phyloP scores from a whole-genome alignment of 2,329 filamentous ascomycete species.

The Fusarium sulawesiense region DNA sequence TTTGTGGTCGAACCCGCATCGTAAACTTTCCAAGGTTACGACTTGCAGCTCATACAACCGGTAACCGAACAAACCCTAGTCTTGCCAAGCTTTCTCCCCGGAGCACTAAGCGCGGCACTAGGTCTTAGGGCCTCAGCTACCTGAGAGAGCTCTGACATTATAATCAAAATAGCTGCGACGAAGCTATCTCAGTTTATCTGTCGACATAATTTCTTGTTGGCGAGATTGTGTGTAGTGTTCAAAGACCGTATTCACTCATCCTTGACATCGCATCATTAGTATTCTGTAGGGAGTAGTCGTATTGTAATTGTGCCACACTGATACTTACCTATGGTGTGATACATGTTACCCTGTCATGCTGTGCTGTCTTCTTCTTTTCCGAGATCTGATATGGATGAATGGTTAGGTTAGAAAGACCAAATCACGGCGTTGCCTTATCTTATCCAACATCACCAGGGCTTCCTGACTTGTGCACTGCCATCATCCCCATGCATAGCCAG shows the following conservation, averaged over 20 bases:
- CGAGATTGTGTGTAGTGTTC: background rate
- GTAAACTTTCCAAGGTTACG: slow-evolving; percentile 8
- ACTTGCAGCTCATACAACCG: slow-evolving; percentile 18
- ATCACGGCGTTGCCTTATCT: slow-evolving; percentile 1
- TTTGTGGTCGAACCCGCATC: background rate
- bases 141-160: slow-evolving; percentile 18
- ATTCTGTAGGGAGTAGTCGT: background rate
- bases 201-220: background rate
- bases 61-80: slow-evolving; percentile 28
- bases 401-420: background rate
- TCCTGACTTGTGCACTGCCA: slow-evolving; percentile 7
- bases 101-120: slow-evolving; percentile 31
- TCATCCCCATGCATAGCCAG: background rate
- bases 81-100: slow-evolving; percentile 40
- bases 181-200: slow-evolving; percentile 9
- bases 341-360: slow-evolving; percentile 16
- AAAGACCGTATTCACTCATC: background rate
- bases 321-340: slow-evolving; percentile 16
- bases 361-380: slow-evolving; percentile 7
- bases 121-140: slow-evolving; percentile 16
- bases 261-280: slow-evolving; percentile 2
- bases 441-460: slow-evolving; percentile 4
- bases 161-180: slow-evolving; percentile 9
- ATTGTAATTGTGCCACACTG: slow-evolving; percentile 1
- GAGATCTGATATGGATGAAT: slow-evolving; percentile 8